A percentile compares a stretch with the other conserved stretches of the same genome.
Conservation (phyloP, 164 flowering plant genomes). For the Buxus sempervirens region DNA sequence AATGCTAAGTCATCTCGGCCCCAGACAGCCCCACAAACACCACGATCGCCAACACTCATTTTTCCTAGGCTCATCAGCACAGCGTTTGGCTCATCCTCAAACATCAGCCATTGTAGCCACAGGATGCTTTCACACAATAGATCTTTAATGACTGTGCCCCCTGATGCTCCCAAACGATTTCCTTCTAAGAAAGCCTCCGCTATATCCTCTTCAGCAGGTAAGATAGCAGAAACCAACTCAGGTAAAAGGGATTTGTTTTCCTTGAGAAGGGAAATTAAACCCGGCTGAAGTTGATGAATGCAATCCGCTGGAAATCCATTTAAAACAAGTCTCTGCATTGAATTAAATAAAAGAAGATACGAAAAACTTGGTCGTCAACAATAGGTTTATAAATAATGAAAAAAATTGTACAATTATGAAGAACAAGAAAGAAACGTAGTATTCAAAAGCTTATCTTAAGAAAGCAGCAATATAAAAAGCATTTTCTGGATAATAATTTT, state of each 20-base stretch:
- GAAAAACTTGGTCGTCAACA: not conserved
- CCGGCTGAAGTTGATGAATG: slow-evolving; percentile 31
- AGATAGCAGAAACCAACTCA: slow-evolving; percentile 54
- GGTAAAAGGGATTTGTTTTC: slow-evolving; percentile 30
- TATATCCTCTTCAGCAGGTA: slow-evolving; percentile 58
- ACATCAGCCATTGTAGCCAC: slow-evolving; percentile 98
- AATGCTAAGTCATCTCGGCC: slow-evolving; percentile 80
- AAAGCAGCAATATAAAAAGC: too few relatives aligned
- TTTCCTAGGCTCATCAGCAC: slow-evolving; percentile 44
- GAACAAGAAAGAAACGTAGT: not conserved
- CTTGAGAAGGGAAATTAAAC: slow-evolving; percentile 54
- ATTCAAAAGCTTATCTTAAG: not conserved
- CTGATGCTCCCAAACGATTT: slow-evolving; percentile 16
- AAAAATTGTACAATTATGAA: too few relatives aligned
- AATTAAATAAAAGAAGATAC: not conserved
- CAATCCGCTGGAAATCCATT: slow-evolving; percentile 55
- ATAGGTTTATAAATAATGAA: not conserved
- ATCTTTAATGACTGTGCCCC: slow-evolving; percentile 26
- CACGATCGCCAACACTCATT: slow-evolving; percentile 56
- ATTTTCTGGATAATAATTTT: too few relatives aligned
- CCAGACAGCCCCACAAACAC: slow-evolving; percentile 98
- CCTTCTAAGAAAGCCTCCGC: slow-evolving; percentile 20
- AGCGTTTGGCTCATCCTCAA: slow-evolving; percentile 55
- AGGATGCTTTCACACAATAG: slow-evolving; percentile 51
- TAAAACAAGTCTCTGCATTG: slow-evolving; percentile 56